These are phyloP conservation scores for Pseudogymnoascus sp. DNA, from an alignment of 2,329 filamentous ascomycete genomes.

Conservation along the genomic window DNA sequence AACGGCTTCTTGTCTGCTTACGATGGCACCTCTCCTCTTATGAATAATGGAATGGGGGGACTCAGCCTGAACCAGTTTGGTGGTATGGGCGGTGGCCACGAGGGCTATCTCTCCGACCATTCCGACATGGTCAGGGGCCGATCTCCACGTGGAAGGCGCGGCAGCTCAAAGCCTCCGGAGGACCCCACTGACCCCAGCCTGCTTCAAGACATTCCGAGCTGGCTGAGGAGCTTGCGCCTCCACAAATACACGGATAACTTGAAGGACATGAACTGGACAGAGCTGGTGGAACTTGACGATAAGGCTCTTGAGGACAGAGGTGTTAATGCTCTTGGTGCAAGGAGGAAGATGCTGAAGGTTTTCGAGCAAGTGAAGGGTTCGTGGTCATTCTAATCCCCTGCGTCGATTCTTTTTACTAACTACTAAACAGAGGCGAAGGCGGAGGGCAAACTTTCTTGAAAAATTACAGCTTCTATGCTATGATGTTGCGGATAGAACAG, in stretches of 20 bases:
- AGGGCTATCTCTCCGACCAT: slow-evolving; percentile 89
- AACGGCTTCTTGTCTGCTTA: slow-evolving; percentile 92
- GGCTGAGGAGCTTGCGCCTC: slow-evolving; percentile 86
- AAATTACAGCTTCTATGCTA: not conserved
- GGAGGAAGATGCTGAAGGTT: slow-evolving; percentile 98
- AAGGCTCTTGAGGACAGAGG: slow-evolving; percentile 86
- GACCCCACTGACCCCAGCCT: slow-evolving; percentile 88
- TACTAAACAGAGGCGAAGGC: slow-evolving; percentile 55
- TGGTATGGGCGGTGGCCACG: slow-evolving; percentile 54
- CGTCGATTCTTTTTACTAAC: slow-evolving; percentile 25
- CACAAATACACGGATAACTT: slow-evolving; percentile 99
- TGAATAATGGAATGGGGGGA: slow-evolving; percentile 63
- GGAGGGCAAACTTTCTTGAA: slow-evolving; percentile 58
- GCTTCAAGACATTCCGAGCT: slow-evolving; percentile 89
- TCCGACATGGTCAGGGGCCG: slow-evolving; percentile 85
- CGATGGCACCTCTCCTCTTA: slow-evolving; percentile 61
- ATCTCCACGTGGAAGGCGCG: slow-evolving; percentile 83
- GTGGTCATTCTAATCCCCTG: slow-evolving; percentile 16
- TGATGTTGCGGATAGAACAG: slow-evolving; percentile 2
- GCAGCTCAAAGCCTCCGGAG: slow-evolving; percentile 95
- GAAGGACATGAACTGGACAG: slow-evolving; percentile 95
- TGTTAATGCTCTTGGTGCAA: slow-evolving; percentile 87
- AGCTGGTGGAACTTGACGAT: slow-evolving; percentile 85
- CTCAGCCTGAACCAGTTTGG: slow-evolving; percentile 68
- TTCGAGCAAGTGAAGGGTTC: slow-evolving; percentile 88